Evolutionary conservation across 371 early-diverging fungal genomes (phyloP), one percentile per base, ranked within the genome.

Genomic region (Synchytrium microbalum): DNA sequence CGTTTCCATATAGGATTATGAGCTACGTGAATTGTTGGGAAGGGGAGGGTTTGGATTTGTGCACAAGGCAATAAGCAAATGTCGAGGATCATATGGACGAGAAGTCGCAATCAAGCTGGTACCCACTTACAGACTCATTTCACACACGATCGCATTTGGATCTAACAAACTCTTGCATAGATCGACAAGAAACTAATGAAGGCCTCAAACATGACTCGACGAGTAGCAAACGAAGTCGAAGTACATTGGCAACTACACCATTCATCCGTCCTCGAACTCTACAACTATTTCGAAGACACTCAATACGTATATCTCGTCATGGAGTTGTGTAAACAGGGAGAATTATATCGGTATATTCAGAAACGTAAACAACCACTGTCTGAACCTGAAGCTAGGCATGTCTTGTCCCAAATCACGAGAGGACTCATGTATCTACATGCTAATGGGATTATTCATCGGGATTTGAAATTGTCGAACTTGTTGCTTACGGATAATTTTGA

Each of bases 231-330:
- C n/a, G 87, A 87, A 57, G 82, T 87, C n/a, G 75, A 79, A 16
- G 70, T 87, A 24, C 87, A 87, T 67, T 80, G 79, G 68, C 69
- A 72, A 26, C 65, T 86, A 25, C 62, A 59, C 1, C 86, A 87
- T 60, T 73, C 71, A 0, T 64, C 74, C 10, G 75, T 87, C 3
- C 72, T 85, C 24, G 67, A 69, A 26, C 70, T 87, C 8, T 73
- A 74, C 65, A 84, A 79, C 29, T 83, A 79, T 64, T 86, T 90
- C 65, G 83, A 86, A 62, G 85, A 85, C 64, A 69, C 72, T 10
- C 69, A 81, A 13, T 79, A 80, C 69, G 87, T 92, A 0, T 91
- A 88, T 70, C 71, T 92, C 55, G 82, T 92, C 31, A 81, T 89
- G 76, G 92, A 92, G 74, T 70, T 82, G 23, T 86, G 92, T 70